A percentile compares a stretch with the other conserved stretches of the same genome.
phyloP scores from a whole-genome alignment of 2,329 filamentous ascomycete species.

The Penicillium sp. region DNA sequence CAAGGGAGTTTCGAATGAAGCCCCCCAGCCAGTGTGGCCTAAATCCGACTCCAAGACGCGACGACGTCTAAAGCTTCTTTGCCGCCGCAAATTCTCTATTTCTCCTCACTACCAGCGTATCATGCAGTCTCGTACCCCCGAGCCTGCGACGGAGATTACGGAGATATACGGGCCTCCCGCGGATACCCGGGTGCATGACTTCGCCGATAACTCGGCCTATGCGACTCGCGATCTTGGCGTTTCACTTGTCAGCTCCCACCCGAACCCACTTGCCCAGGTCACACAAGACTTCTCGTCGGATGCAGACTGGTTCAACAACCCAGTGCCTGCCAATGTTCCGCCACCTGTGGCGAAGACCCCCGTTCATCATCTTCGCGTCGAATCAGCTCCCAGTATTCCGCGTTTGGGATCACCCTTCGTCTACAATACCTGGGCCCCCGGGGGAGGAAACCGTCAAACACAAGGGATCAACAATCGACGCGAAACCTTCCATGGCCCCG shows the following conservation, averaged over 20 bases:
- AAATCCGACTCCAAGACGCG: constrained; percentile 60
- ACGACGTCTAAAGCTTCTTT: constrained; percentile 59
- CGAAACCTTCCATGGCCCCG: constrained; percentile 48
- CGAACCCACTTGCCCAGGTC: constrained; percentile 37
- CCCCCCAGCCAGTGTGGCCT: constrained; percentile 52
- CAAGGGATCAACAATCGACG: constrained; percentile 38
- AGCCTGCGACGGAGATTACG: constrained; percentile 53
- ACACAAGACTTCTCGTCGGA: constrained; percentile 29
- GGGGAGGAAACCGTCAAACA: constrained; percentile 34
- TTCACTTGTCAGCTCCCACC: constrained; percentile 46
- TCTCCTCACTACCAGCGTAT: constrained; percentile 66
- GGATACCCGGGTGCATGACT: constrained; percentile 26
- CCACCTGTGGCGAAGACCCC: constrained; percentile 2
- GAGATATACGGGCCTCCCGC: constrained; percentile 38
- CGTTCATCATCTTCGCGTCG: constrained; percentile 15
- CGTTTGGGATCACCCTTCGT: constrained; percentile 52
- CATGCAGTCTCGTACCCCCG: constrained; percentile 61
- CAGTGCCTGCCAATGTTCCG: constrained; percentile 20
- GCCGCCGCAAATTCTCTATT: constrained; percentile 62
- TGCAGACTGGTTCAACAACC: constrained; percentile 41
- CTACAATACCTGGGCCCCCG: constrained; percentile 52
- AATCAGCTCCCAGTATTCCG: constrained; percentile 27
- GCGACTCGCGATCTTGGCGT: constrained; percentile 48
- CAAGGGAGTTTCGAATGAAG: constrained; percentile 33
- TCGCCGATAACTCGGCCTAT: constrained; percentile 33